These are phyloP conservation scores for Phytophthora litchii DNA, from an alignment of 352 stramenopile species.

Conservation along the genomic window DNA sequence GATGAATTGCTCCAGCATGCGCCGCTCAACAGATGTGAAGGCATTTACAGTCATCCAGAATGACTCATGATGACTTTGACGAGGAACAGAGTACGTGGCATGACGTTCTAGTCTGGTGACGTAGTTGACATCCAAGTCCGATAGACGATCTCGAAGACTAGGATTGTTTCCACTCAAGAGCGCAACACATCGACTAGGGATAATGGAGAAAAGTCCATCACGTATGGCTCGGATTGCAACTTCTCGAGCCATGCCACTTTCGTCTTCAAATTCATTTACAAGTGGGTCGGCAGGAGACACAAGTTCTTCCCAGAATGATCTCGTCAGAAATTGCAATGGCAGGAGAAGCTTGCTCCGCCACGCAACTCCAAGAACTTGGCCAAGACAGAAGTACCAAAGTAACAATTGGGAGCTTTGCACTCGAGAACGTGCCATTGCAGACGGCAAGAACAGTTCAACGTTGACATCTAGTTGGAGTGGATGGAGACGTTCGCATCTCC, in stretches of 20 bases:
- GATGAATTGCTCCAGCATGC: constrained; percentile 56
- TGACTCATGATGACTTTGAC: constrained; percentile 38
- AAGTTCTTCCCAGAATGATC: constrained; percentile 50
- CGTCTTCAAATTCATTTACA: neutral
- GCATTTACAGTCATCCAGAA: constrained; percentile 51
- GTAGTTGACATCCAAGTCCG: constrained; percentile 38
- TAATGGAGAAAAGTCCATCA: constrained; percentile 58
- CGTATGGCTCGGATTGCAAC: constrained; percentile 47
- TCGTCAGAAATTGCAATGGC: constrained; percentile 59
- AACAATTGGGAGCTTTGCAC: constrained; percentile 37
- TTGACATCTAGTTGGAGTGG: constrained; percentile 60
- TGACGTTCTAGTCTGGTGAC: constrained; percentile 36
- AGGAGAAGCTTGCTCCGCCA: constrained; percentile 57
- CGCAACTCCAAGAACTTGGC: constrained; percentile 63
- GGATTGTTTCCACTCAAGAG: constrained; percentile 42
- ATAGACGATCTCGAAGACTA: constrained; percentile 39
- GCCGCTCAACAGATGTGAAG: constrained; percentile 57
- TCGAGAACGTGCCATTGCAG: constrained; percentile 16
- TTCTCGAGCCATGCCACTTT: constrained; percentile 4
- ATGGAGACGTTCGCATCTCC: neutral
- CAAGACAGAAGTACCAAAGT: constrained; percentile 62
- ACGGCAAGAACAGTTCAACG: constrained; percentile 37
- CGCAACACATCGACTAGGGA: constrained; percentile 52
- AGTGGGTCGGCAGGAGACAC: constrained; percentile 4
- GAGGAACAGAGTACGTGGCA: constrained; percentile 32